Conservation (phyloP, 1,284 basidiomycete species). For the Ustilago sp. region DNA sequence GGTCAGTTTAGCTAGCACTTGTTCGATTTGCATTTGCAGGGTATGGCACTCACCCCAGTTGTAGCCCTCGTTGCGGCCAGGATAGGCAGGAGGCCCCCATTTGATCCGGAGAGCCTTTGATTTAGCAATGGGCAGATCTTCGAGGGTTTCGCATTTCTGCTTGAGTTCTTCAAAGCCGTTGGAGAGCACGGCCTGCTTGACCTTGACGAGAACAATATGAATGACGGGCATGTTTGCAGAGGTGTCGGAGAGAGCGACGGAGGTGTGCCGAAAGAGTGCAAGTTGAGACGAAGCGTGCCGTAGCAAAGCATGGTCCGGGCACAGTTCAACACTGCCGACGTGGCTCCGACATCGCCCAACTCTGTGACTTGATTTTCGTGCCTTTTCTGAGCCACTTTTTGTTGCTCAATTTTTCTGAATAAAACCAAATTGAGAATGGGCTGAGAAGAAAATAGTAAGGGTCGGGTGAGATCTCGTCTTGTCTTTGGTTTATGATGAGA, state of each 20-base stretch:
- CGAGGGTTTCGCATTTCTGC: slow-evolving; percentile 55
- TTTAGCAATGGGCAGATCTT: slow-evolving; percentile 52
- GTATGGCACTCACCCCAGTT: slow-evolving; percentile 55
- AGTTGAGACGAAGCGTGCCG: not conserved
- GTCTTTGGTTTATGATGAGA: not conserved
- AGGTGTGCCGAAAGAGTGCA: slow-evolving; percentile 1
- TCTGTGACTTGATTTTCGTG: not conserved
- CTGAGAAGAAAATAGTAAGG: not conserved
- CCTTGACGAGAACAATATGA: slow-evolving; percentile 64
- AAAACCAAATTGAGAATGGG: not conserved
- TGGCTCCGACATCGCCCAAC: slow-evolving; percentile 9
- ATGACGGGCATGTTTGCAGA: slow-evolving; percentile 45
- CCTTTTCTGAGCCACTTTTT: slow-evolving; percentile 3
- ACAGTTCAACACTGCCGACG: not conserved
- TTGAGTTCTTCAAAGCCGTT: slow-evolving; percentile 65
- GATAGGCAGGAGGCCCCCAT: slow-evolving; percentile 60
- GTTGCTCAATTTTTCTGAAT: not conserved
- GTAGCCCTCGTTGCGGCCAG: slow-evolving; percentile 58
- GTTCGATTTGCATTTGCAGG: not conserved
- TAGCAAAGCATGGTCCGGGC: slow-evolving; percentile 11
- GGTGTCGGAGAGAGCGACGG: not conserved
- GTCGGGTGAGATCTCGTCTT: slow-evolving; percentile 3
- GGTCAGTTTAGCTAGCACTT: not conserved
- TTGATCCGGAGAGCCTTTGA: slow-evolving; percentile 54
- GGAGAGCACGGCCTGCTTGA: slow-evolving; percentile 57